phyloP scores from a whole-genome alignment of 768 basidiomycete species.

The Mycena alexandri region DNA sequence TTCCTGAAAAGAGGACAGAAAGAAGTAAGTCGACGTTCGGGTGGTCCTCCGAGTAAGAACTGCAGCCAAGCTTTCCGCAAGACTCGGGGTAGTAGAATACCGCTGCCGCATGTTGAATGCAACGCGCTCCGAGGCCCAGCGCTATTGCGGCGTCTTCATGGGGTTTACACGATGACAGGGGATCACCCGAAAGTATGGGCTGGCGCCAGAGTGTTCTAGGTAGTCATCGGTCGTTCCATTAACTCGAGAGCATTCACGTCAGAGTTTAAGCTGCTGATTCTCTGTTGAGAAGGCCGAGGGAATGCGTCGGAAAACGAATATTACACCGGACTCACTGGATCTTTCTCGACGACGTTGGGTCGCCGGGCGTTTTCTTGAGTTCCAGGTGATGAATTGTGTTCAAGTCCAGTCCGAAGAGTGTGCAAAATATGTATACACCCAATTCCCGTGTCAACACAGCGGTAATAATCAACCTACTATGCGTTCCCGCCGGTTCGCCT shows the following conservation, averaged over 20 bases:
- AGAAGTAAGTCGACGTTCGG: conserved; percentile 1
- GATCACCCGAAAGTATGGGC: conserved; percentile 22
- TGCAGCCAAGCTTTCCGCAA: conserved; percentile 26
- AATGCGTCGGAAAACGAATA: conserved; percentile 32
- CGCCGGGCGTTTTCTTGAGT: neutral
- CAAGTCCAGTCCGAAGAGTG: neutral
- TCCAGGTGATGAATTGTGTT: neutral
- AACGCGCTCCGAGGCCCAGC: conserved; percentile 29
- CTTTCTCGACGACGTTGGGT: conserved; percentile 10
- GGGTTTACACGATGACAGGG: conserved; percentile 28
- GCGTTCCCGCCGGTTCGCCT: conserved; percentile 64
- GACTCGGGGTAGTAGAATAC: conserved; percentile 28
- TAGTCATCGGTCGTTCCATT: conserved; percentile 19
- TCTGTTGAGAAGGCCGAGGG: conserved; percentile 32
- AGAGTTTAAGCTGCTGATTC: conserved; percentile 26
- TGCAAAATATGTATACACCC: neutral
- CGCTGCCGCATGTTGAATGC: conserved; percentile 31
- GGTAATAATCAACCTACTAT: conserved; percentile 30
- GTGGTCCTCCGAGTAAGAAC: conserved; percentile 21
- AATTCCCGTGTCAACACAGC: conserved; percentile 15
- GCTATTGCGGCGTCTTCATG: conserved; percentile 29
- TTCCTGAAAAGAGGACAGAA: conserved; percentile 3
- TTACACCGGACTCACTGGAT: conserved; percentile 29
- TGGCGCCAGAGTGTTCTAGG: conserved; percentile 28
- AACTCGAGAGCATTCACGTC: conserved; percentile 34